Evolutionary conservation across 805 yeast genomes (phyloP).

Genomic region (Metschnikowia kofuensis): DNA sequence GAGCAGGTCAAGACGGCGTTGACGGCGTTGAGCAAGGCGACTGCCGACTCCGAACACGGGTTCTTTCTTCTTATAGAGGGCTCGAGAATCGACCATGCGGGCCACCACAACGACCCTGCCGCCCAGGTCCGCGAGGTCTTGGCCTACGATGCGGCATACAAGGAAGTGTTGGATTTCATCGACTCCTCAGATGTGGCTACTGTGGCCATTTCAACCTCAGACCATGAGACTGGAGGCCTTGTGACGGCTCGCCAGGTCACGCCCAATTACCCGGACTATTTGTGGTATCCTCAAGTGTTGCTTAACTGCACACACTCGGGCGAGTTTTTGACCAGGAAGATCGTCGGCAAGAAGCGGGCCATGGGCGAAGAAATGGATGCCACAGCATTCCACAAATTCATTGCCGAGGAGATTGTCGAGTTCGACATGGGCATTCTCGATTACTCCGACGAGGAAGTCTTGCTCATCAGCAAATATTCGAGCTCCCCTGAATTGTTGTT

Average conservation of each 20-base stretch:
- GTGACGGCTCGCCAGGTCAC: constrained; percentile 77
- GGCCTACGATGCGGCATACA: constrained; percentile 81
- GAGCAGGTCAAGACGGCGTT: constrained; percentile 78
- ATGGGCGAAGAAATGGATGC: constrained; percentile 23
- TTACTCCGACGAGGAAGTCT: constrained; percentile 50
- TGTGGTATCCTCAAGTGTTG: constrained; percentile 82
- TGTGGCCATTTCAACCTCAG: constrained; percentile 76
- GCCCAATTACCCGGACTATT: constrained; percentile 71
- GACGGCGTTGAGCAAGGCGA: constrained; percentile 61
- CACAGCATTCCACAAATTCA: constrained; percentile 11
- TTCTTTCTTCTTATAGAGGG: constrained; percentile 88
- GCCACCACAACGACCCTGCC: constrained; percentile 90
- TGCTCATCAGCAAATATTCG: constrained; percentile 17
- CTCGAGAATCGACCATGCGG: constrained; percentile 92
- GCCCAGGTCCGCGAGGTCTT: constrained; percentile 90
- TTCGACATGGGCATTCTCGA: constrained; percentile 66
- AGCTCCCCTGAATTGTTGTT: constrained; percentile 37
- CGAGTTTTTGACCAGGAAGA: constrained; percentile 55
- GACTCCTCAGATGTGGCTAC: constrained; percentile 72
- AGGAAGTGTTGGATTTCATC: constrained; percentile 69
- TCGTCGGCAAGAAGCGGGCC: constrained; percentile 27
- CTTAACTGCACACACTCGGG: constrained; percentile 72
- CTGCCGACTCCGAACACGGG: constrained; percentile 73
- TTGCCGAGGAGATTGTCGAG: constrained; percentile 53
- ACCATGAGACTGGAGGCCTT: constrained; percentile 95